These are phyloP conservation scores for Endocarpon pusillum DNA, from an alignment of 495 filamentous ascomycete species.

Conservation along the genomic window DNA sequence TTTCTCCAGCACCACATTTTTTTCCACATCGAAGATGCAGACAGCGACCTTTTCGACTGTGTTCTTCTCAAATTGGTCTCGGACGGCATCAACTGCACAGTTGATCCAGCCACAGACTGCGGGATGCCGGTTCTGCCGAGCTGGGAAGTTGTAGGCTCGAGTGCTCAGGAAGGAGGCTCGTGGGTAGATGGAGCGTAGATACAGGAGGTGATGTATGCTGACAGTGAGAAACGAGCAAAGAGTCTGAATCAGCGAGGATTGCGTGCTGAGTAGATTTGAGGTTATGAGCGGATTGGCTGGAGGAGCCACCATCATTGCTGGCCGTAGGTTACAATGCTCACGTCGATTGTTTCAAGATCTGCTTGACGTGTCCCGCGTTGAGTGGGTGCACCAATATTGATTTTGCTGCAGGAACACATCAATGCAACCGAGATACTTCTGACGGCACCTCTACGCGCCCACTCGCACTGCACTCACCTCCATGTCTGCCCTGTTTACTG, in stretches of 20 bases:
- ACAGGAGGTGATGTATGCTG: slow-evolving; percentile 85
- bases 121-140: slow-evolving; percentile 79
- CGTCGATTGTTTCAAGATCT: too few species aligned
- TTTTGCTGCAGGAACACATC: too few species aligned
- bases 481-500: too few species aligned
- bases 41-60: slow-evolving; percentile 55
- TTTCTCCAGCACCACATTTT: slow-evolving; percentile 48
- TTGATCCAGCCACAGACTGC: slow-evolving; percentile 82
- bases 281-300: slow-evolving; percentile 2
- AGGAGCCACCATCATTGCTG: too few species aligned
- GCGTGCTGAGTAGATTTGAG: slow-evolving; percentile 12
- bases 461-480: too few species aligned
- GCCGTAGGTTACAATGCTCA: too few species aligned
- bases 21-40: slow-evolving; percentile 48
- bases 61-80: slow-evolving; percentile 53
- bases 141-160: slow-evolving; percentile 73
- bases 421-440: too few species aligned
- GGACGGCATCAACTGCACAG: slow-evolving; percentile 62
- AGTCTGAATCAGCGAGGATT: slow-evolving; percentile 9
- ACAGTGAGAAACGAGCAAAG: slow-evolving; percentile 67
- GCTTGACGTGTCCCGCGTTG: too few species aligned
- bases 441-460: too few species aligned
- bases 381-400: too few species aligned
- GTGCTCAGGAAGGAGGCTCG: slow-evolving; percentile 60
- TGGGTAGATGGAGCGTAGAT: slow-evolving; percentile 73